These are phyloP conservation scores for Phyllosticta citriasiana DNA, from an alignment of 2,329 filamentous ascomycete species.

Conservation along the genomic window DNA sequence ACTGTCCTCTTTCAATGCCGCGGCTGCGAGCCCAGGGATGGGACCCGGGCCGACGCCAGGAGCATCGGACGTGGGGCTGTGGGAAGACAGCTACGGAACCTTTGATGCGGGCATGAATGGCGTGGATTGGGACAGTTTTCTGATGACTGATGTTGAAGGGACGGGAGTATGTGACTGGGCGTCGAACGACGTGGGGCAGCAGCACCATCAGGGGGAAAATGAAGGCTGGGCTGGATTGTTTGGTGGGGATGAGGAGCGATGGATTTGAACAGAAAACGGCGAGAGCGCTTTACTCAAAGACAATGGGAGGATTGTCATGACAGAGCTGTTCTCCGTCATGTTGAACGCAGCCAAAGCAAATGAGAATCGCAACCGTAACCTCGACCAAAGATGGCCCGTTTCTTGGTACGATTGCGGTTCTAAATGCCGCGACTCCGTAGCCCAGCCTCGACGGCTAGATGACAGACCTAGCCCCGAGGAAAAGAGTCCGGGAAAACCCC, in stretches of 20 bases:
- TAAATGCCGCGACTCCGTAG: too few relatives aligned
- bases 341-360: too few relatives aligned
- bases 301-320: too few relatives aligned
- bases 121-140: not conserved
- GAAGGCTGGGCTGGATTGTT: not conserved
- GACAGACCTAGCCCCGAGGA: too few relatives aligned
- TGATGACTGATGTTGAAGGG: not conserved
- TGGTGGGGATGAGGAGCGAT: not conserved
- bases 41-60: not conserved
- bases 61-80: not conserved
- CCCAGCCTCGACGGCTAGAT: too few relatives aligned
- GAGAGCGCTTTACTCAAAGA: too few relatives aligned
- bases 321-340: too few relatives aligned
- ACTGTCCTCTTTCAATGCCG: not conserved
- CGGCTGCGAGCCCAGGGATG: not conserved
- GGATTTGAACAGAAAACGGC: too few relatives aligned
- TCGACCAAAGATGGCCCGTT: too few relatives aligned
- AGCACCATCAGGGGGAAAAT: not conserved
- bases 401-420: too few relatives aligned
- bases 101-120: not conserved
- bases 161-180: not conserved
- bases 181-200: not conserved
- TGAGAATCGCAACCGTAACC: too few relatives aligned
- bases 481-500: too few relatives aligned
- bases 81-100: not conserved